Evolutionary conservation across 306 rosid species (phyloP).

Genomic region (Mimosa bimucronata): DNA sequence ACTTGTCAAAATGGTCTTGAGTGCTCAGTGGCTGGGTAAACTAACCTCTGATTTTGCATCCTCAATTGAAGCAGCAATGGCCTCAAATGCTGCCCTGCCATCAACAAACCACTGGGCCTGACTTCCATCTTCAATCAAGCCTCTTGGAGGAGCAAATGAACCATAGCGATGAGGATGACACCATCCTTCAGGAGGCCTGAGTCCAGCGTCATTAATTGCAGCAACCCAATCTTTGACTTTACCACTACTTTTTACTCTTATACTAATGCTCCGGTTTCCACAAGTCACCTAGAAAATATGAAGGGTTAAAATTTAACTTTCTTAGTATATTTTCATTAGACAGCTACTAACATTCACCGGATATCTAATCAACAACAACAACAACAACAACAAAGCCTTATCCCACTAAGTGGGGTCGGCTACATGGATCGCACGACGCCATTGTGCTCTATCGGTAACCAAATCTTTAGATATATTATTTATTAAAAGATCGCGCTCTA

Average conservation of each 20-base stretch:
- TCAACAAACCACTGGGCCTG: slow-evolving; percentile 79
- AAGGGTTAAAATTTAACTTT: slow-evolving; percentile 20
- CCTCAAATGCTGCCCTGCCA: slow-evolving; percentile 75
- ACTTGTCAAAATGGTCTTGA: slow-evolving; percentile 20
- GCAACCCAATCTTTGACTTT: slow-evolving; percentile 82
- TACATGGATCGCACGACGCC: no score
- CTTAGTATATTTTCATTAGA: background rate
- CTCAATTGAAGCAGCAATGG: slow-evolving; percentile 68
- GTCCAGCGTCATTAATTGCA: slow-evolving; percentile 81
- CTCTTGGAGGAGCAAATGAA: slow-evolving; percentile 80
- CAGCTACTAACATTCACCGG: background rate
- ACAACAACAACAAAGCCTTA: no score
- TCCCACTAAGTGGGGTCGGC: no score
- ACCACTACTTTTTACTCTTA: slow-evolving; percentile 58
- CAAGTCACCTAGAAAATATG: slow-evolving; percentile 54
- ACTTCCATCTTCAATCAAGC: slow-evolving; percentile 72
- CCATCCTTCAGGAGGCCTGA: slow-evolving; percentile 86
- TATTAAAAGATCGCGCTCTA: no score
- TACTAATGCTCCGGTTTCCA: slow-evolving; percentile 65
- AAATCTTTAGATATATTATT: no score
- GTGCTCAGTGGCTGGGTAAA: background rate
- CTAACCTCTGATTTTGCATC: slow-evolving; percentile 77
- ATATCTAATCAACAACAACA: background rate
- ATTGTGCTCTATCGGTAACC: no score
- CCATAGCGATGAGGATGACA: slow-evolving; percentile 81